phyloP scores from a whole-genome alignment of 352 stramenopile genomes.

The Phytophthora litchii region DNA sequence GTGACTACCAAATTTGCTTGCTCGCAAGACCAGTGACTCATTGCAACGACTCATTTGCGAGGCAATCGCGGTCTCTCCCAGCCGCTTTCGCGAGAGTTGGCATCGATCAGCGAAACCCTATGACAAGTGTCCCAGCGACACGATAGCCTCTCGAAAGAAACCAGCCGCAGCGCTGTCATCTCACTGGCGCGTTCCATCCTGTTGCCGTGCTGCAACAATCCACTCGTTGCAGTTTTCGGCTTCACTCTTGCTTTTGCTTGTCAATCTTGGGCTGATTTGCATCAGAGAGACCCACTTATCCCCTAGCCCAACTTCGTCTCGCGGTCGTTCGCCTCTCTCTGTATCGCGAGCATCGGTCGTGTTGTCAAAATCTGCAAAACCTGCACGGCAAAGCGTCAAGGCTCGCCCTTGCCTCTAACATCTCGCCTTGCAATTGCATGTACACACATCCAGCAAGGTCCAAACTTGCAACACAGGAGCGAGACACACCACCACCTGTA shows the following conservation, averaged over 20 bases:
- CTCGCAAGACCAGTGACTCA: too few species aligned
- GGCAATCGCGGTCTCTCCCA: too few species aligned
- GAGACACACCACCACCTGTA: constrained; percentile 20
- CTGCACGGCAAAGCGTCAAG: constrained; percentile 5
- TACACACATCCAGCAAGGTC: constrained; percentile 20
- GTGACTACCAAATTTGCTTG: too few species aligned
- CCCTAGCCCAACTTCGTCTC: constrained; percentile 35
- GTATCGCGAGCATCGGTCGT: constrained; percentile 2
- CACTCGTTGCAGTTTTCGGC: background rate
- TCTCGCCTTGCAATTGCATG: background rate
- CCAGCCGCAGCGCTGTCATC: background rate
- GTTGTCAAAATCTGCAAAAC: too few species aligned
- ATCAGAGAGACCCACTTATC: constrained; percentile 3
- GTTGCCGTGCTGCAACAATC: background rate
- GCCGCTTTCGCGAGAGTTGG: constrained; percentile 5
- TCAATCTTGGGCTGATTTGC: background rate
- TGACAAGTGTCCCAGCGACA: constrained; percentile 11
- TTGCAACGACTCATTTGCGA: too few species aligned
- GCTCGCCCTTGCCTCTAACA: constrained; percentile 2
- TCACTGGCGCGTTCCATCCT: background rate
- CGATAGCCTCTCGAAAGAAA: constrained; percentile 21
- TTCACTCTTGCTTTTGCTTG: background rate
- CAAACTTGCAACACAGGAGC: constrained; percentile 13
- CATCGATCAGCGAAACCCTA: constrained; percentile 32
- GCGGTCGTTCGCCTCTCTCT: background rate